A percentile compares a stretch with the other conserved stretches of the same genome.
Evolutionary conservation across 768 basidiomycete species (phyloP).

Genomic region (Arthromyces matolae): DNA sequence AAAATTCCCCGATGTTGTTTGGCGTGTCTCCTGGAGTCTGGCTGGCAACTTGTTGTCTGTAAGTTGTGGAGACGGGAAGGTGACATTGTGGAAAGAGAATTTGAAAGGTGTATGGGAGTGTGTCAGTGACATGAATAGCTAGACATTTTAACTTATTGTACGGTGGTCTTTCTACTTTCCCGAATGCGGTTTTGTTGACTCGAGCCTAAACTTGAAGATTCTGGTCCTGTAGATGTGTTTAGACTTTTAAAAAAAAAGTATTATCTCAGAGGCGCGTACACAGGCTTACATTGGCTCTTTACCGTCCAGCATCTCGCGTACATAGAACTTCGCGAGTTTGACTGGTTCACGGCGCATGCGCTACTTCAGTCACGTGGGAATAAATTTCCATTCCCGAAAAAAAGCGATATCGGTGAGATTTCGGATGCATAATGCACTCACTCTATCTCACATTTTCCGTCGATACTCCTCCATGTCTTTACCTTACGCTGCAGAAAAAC

Average conservation of each 20-base stretch:
- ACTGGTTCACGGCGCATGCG: too few relatives aligned
- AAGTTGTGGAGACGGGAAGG: constrained; percentile 96
- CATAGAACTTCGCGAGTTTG: too few relatives aligned
- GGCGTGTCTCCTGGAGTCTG: constrained; percentile 98
- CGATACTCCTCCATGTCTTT: constrained; percentile 45
- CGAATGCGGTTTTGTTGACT: not conserved
- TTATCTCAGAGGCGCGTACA: not conserved
- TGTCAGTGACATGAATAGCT: constrained; percentile 92
- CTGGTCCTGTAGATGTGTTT: too few relatives aligned
- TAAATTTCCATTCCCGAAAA: constrained; percentile 4
- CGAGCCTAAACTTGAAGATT: too few relatives aligned
- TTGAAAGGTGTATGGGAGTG: constrained; percentile 95
- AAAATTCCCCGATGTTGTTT: constrained; percentile 95
- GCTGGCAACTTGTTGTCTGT: constrained; percentile 96
- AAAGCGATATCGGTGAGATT: not conserved
- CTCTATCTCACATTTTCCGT: constrained; percentile 12
- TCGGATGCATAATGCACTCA: constrained; percentile 13
- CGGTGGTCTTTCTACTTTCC: not conserved
- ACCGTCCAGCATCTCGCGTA: too few relatives aligned
- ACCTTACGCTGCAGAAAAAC: constrained; percentile 63
- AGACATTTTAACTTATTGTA: constrained; percentile 16
- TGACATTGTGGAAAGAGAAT: constrained; percentile 98
- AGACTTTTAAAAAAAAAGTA: too few relatives aligned
- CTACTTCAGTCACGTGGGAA: constrained; percentile 1
- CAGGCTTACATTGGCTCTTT: too few relatives aligned